Conservation (phyloP, 2,329 filamentous ascomycete genomes). For the Dactylellina leptospora region DNA sequence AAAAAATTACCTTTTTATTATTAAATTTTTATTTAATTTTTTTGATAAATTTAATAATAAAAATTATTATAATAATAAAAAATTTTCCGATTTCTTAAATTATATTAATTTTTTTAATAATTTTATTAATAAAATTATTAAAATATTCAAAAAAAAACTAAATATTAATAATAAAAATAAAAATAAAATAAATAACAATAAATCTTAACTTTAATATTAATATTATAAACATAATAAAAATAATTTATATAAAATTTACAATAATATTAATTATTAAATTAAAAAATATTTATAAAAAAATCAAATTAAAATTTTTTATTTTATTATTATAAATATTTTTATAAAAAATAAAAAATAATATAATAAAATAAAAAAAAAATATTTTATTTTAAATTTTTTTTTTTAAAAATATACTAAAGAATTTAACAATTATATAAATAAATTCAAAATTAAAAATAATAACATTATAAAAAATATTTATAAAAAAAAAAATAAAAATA, state of each 20-base stretch:
- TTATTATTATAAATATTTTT: neutral
- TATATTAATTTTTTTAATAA: conserved; percentile 6
- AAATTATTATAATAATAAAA: neutral
- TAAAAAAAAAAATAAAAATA: neutral
- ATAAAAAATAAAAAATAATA: neutral
- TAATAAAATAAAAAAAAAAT: neutral
- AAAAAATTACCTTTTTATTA: neutral
- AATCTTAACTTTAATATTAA: conserved; percentile 1
- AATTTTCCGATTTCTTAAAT: neutral
- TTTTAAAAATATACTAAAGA: neutral
- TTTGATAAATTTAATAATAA: neutral
- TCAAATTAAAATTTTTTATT: neutral
- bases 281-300: neutral
- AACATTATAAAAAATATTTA: conserved; percentile 7
- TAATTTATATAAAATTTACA: conserved; percentile 1
- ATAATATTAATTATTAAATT: neutral
- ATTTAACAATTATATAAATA: neutral
- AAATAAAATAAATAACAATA: neutral
- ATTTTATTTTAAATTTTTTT: neutral
- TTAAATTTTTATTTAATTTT: neutral
- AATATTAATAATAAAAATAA: neutral
- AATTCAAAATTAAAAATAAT: neutral
- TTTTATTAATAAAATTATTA: neutral
- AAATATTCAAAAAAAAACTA: neutral
- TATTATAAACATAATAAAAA: neutral